These are phyloP conservation scores for Suhomyces tanzawaensis DNA, from an alignment of 805 yeast species.

Conservation along the genomic window DNA sequence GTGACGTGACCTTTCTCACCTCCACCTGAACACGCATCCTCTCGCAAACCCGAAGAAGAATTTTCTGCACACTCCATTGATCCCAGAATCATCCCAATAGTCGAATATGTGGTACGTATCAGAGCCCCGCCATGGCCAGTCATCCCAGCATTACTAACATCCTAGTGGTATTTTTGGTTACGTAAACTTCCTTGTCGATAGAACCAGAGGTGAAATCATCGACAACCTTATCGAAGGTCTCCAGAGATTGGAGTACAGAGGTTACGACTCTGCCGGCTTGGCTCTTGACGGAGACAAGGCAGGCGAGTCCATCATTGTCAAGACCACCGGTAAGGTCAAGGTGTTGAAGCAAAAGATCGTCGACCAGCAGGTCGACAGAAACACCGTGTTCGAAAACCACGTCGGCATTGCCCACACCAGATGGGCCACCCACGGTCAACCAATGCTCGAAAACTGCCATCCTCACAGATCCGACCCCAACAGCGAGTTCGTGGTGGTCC, in stretches of 20 bases:
- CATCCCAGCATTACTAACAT: background rate
- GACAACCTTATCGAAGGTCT: slow-evolving; percentile 86
- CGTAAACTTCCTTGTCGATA: slow-evolving; percentile 91
- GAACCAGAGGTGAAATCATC: slow-evolving; percentile 87
- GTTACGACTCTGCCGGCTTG: slow-evolving; percentile 96
- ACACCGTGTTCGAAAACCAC: slow-evolving; percentile 72
- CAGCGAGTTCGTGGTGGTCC: slow-evolving; percentile 88
- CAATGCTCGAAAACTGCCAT: slow-evolving; percentile 82
- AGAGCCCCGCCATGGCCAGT: background rate
- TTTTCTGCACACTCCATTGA: no score
- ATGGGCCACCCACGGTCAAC: slow-evolving; percentile 99
- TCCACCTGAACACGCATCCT: no score
- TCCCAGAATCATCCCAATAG: background rate
- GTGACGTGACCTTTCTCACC: no score
- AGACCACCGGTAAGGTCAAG: slow-evolving; percentile 89
- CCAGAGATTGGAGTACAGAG: slow-evolving; percentile 89
- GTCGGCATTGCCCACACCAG: slow-evolving; percentile 98
- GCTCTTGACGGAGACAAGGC: slow-evolving; percentile 88
- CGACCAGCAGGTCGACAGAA: slow-evolving; percentile 49
- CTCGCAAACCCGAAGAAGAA: no score
- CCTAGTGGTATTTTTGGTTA: slow-evolving; percentile 96
- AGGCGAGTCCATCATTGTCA: slow-evolving; percentile 68
- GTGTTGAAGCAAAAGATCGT: slow-evolving; percentile 68
- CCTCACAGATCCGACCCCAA: slow-evolving; percentile 88
- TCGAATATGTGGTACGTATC: slow-evolving; percentile 4